phyloP scores from a whole-genome alignment of 345 rosid species.

The Lumnitzera racemosa region DNA sequence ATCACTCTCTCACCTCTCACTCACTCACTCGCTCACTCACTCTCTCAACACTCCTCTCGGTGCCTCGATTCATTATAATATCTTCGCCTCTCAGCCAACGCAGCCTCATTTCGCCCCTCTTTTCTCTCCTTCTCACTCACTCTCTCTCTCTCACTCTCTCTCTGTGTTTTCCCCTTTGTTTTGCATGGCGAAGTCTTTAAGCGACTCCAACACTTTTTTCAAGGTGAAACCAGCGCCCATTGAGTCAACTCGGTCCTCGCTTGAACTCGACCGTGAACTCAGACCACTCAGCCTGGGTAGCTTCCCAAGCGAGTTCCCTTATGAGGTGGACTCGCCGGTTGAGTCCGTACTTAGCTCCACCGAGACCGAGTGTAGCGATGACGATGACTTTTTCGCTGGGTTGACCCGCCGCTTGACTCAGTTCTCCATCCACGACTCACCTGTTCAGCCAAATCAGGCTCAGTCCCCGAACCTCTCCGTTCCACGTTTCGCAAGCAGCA shows the following conservation, averaged over 20 bases:
- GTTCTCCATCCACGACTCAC: conserved; percentile 16
- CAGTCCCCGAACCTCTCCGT: conserved; percentile 31
- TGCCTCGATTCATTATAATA: background rate
- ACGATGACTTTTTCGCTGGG: conserved; percentile 55
- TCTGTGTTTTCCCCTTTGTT: background rate
- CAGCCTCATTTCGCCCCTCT: background rate
- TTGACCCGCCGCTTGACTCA: conserved; percentile 56
- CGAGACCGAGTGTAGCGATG: conserved; percentile 62
- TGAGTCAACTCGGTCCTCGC: conserved; percentile 5
- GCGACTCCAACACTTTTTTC: conserved; percentile 32
- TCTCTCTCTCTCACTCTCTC: background rate
- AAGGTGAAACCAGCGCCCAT: conserved; percentile 17
- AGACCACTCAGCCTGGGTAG: conserved; percentile 6
- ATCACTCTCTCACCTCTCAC: conserved; percentile 15
- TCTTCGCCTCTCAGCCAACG: background rate
- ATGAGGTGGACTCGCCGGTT: conserved; percentile 50
- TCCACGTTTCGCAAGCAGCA: conserved; percentile 15
- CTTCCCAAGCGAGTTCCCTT: conserved; percentile 61
- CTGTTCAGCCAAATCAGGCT: no score
- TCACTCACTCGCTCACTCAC: conserved; percentile 26
- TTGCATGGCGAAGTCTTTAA: conserved; percentile 35
- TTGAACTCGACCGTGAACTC: conserved; percentile 3
- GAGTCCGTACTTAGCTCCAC: conserved; percentile 42
- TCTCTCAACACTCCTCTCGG: conserved; percentile 1
- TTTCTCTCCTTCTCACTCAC: background rate